phyloP scores from a whole-genome alignment of 176 grass and related monocot species.

The Oryza meridionalis region DNA sequence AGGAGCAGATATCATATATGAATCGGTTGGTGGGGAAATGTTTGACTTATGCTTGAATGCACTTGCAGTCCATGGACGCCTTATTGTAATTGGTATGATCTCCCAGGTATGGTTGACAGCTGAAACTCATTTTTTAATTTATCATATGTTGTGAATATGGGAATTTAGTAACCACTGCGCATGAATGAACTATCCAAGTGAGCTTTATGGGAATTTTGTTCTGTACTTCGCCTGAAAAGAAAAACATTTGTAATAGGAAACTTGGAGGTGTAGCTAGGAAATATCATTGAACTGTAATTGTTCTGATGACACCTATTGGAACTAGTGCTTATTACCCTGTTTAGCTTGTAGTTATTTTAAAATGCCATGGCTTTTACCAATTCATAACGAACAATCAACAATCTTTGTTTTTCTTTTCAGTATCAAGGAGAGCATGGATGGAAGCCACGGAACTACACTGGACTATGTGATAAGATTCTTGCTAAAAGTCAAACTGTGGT shows the following conservation, averaged over 20 bases:
- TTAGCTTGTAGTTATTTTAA: neutral
- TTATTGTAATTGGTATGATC: conserved; percentile 97
- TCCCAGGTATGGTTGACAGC: conserved; percentile 69
- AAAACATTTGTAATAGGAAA: neutral
- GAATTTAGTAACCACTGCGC: neutral
- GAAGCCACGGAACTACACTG: conserved; percentile 86
- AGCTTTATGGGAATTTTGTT: conserved; percentile 27
- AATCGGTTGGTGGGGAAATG: conserved; percentile 99
- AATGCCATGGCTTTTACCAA: conserved; percentile 28
- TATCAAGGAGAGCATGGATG: conserved; percentile 96
- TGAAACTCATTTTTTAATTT: conserved; percentile 9
- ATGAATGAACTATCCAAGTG: conserved; percentile 3
- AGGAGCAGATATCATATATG: conserved; percentile 92
- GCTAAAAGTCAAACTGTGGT: conserved; percentile 99
- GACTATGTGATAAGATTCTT: conserved; percentile 94
- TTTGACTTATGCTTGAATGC: conserved; percentile 93
- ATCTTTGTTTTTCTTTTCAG: conserved; percentile 52
- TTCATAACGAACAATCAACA: conserved; percentile 21
- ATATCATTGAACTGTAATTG: conserved; percentile 1
- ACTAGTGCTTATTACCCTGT: neutral
- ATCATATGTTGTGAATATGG: conserved; percentile 9
- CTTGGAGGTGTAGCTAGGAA: conserved; percentile 15
- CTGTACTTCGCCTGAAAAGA: neutral
- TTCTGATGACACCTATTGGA: neutral
- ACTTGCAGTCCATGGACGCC: conserved; percentile 75